phyloP scores from a whole-genome alignment of 495 filamentous ascomycete species.

The Amphirosellinia nigrospora region DNA sequence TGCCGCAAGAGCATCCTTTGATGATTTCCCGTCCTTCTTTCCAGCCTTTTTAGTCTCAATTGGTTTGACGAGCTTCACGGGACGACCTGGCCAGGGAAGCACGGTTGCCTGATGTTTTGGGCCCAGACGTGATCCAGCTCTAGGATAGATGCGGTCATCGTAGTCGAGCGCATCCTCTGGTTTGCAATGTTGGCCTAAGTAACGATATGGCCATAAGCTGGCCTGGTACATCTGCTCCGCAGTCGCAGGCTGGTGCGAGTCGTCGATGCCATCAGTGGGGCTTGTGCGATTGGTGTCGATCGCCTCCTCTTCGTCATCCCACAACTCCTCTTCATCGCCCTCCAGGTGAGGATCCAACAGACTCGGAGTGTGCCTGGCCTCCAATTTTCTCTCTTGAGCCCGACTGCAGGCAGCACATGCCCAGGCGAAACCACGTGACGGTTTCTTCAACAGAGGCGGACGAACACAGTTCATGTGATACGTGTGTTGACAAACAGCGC shows the following conservation, averaged over 20 bases:
- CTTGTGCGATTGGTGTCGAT: constrained; percentile 64
- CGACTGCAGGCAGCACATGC: constrained; percentile 94
- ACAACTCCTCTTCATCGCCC: constrained; percentile 80
- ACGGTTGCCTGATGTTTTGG: constrained; percentile 92
- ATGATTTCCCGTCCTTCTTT: constrained; percentile 70
- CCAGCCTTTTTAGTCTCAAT: constrained; percentile 77
- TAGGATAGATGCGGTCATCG: constrained; percentile 96
- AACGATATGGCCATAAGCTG: constrained; percentile 94
- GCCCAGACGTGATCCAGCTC: constrained; percentile 90
- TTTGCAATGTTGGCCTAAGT: constrained; percentile 93
- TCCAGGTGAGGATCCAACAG: constrained; percentile 61
- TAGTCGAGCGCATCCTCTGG: constrained; percentile 97
- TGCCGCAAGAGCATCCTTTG: constrained; percentile 79
- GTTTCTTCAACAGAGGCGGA: constrained; percentile 92
- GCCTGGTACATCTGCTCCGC: constrained; percentile 90
- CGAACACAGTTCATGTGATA: constrained; percentile 99
- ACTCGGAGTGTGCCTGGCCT: constrained; percentile 84
- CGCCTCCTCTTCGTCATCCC: constrained; percentile 78
- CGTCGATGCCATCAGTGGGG: constrained; percentile 60
- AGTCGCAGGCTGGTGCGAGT: constrained; percentile 72
- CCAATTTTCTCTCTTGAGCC: constrained; percentile 88
- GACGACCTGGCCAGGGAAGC: constrained; percentile 78
- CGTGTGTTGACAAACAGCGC: constrained; percentile 89
- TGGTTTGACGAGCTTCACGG: constrained; percentile 89
- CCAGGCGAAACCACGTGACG: constrained; percentile 97